A percentile compares a stretch with the other conserved stretches of the same genome.
These are phyloP conservation scores for Lotmaria passim DNA, from an alignment of 208 protist genomes.

Conservation along the genomic window DNA sequence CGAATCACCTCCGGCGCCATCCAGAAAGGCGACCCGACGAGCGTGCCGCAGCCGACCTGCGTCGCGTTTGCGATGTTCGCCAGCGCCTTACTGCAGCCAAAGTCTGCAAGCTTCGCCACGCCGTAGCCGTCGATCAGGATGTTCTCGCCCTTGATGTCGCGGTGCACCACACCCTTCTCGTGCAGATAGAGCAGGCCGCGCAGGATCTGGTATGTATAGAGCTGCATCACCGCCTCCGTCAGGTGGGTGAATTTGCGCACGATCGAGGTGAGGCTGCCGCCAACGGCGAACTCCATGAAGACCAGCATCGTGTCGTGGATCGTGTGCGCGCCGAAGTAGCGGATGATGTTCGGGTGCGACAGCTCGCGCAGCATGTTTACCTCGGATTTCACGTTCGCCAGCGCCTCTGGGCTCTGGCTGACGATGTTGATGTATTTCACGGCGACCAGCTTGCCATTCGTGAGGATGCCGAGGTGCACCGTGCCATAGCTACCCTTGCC, in stretches of 20 bases:
- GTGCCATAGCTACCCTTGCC: constrained; percentile 77
- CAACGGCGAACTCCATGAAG: constrained; percentile 92
- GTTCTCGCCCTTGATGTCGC: constrained; percentile 93
- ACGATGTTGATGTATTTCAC: constrained; percentile 73
- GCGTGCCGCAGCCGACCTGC: constrained; percentile 67
- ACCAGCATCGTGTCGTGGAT: constrained; percentile 79
- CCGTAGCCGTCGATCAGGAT: constrained; percentile 87
- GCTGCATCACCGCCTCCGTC: constrained; percentile 75
- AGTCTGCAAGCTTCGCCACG: constrained; percentile 90
- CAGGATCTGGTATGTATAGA: constrained; percentile 83
- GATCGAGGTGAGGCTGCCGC: constrained; percentile 83
- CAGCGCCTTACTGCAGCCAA: constrained; percentile 83
- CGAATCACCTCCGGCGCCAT: constrained; percentile 91
- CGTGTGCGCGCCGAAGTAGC: constrained; percentile 78
- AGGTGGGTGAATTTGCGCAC: constrained; percentile 76
- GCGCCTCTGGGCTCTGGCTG: constrained; percentile 50
- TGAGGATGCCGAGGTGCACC: constrained; percentile 67
- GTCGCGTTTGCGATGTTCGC: constrained; percentile 63
- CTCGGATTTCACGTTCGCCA: constrained; percentile 64
- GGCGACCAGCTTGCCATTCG: constrained; percentile 60
- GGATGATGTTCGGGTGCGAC: constrained; percentile 86
- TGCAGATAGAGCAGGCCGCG: constrained; percentile 88
- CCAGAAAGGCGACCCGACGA: constrained; percentile 85
- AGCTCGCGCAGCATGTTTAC: constrained; percentile 79
- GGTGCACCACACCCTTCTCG: constrained; percentile 86